Base-by-base conservation (phyloP, 768 basidiomycete species). In the Lentinus tigrinus region DNA sequence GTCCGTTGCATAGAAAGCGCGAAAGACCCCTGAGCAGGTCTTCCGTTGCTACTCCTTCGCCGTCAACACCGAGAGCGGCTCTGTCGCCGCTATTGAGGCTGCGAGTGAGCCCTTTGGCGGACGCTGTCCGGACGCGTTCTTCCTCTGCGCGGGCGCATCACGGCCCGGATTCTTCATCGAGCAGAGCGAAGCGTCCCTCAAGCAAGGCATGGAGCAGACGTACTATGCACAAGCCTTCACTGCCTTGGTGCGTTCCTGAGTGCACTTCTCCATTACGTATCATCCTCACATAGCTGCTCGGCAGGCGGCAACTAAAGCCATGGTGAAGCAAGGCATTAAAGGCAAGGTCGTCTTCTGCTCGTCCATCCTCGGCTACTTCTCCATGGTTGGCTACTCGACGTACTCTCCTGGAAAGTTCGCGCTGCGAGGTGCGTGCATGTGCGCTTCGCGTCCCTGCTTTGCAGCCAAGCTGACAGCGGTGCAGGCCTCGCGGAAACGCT, bases 351-450 rank as follows among this genome's bases (percentile, higher is more conserved):
- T 91, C 17, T 83, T 96, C 39, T 82, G 91, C 24, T 85, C 85
- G 1, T 93, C 90, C 0, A 83, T 85, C 5, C 72, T 94, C 11
- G 89, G 85, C 1, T 85, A 85, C 65, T 86, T 93, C 77, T 80
- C 83, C 2, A 82, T 94, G 54, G 73, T 89, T 3, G 94, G 95
- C 0, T 96, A 86, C 64, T 77, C 87, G 1, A 82, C 85, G 1
- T 96, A 96, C 71, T 77, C 89, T 0, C 91, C 93, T 0, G 88
- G 85, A 10, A 96, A 96, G 69, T 88, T 90, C 64, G 95, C 95
- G 8, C 69, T 96, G 6, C 75, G 92, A 73, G 93, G 93, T 93
- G 62, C 42, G 73, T 60, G 43, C 43, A 23, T 24, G 3, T 13
- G 10, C 19, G 1, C 8, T 4, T 14, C 24, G 21, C 16, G 9